Evolutionary conservation across 768 basidiomycete genomes (phyloP), one percentile per base, ranked within the genome.

Genomic region (Boletus rex-veris): DNA sequence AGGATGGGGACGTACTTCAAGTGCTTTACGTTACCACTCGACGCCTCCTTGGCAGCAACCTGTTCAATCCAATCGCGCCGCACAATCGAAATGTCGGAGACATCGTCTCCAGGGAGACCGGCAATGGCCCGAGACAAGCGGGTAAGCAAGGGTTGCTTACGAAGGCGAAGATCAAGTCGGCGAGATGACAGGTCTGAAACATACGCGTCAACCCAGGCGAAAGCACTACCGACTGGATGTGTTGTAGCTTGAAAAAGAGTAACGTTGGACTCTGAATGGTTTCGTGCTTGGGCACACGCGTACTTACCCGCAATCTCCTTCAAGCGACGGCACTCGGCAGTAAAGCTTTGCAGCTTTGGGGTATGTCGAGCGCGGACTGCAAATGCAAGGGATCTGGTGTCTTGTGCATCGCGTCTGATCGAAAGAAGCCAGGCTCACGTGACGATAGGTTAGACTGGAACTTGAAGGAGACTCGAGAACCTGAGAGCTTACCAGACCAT

Each of bases 21-120:
- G 30, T 43, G 57, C 9, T 63, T 55, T 57, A 37, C 66, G 58
- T 43, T 61, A 64, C n/a, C 49, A 14, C 26, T 50, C 6, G 58
- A 58, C 5, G 70, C 59, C 33, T 71, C 70, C 47, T 65, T 61
- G 28, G 75, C 62, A 40, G 82, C 79, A 52, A 70, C 69, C 2
- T 54, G 67, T 26, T 77, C 74, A 9, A 89, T 76, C 85, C 86
- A 92, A 6, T 84, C 76, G 50, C 86, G 83, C 19, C 82, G 75
- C 10, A 92, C 76, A 5, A 79, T 59, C 21, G 73, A 73, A 15
- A 84, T 74, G 69, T 91, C 89, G 7, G 68, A 64, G 3, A 67
- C 52, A 52, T 90, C 90, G 58, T 89, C 80, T 7, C 80, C 82
- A 16, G 81, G 76, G 40, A 74, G 63, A 2, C 90, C 90, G 9